These are phyloP conservation scores for Biscogniauxia sp. DNA, from an alignment of 2,329 filamentous ascomycete genomes.

Conservation along the genomic window DNA sequence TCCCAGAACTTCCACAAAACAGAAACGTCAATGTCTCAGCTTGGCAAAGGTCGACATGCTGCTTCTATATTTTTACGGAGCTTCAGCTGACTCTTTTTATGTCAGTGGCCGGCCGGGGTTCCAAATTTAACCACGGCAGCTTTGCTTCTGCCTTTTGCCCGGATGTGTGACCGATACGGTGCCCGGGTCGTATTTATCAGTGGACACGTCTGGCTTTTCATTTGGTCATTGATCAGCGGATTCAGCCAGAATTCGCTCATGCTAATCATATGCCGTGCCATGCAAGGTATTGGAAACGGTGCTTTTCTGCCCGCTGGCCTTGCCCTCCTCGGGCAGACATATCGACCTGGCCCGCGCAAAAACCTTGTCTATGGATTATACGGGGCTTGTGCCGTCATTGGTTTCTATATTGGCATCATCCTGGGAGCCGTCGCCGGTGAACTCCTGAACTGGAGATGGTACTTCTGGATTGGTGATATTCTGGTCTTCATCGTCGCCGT, in stretches of 20 bases:
- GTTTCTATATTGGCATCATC: slow-evolving; percentile 63
- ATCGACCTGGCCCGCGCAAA: slow-evolving; percentile 66
- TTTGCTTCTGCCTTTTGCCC: slow-evolving; percentile 63
- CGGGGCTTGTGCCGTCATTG: slow-evolving; percentile 52
- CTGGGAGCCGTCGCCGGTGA: slow-evolving; percentile 62
- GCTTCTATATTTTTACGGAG: background rate
- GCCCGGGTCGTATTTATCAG: slow-evolving; percentile 58
- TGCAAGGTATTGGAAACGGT: slow-evolving; percentile 72
- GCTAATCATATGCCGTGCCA: slow-evolving; percentile 70
- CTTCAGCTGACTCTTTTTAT: background rate
- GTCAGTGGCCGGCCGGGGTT: slow-evolving; percentile 58
- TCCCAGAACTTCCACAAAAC: background rate
- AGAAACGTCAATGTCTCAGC: too few relatives aligned
- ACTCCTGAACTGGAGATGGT: slow-evolving; percentile 61
- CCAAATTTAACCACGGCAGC: slow-evolving; percentile 55
- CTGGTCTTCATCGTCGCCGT: slow-evolving; percentile 25
- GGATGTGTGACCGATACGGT: slow-evolving; percentile 57
- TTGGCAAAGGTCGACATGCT: too few relatives aligned
- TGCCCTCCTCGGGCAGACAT: slow-evolving; percentile 62
- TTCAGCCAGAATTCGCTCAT: slow-evolving; percentile 67
- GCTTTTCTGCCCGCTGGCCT: slow-evolving; percentile 69
- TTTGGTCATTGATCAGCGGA: slow-evolving; percentile 69
- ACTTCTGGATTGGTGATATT: slow-evolving; percentile 63
- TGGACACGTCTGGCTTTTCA: slow-evolving; percentile 61
- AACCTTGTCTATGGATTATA: slow-evolving; percentile 61